These are phyloP conservation scores for Quercus gilva DNA, from an alignment of 306 rosid genomes.

Conservation along the genomic window DNA sequence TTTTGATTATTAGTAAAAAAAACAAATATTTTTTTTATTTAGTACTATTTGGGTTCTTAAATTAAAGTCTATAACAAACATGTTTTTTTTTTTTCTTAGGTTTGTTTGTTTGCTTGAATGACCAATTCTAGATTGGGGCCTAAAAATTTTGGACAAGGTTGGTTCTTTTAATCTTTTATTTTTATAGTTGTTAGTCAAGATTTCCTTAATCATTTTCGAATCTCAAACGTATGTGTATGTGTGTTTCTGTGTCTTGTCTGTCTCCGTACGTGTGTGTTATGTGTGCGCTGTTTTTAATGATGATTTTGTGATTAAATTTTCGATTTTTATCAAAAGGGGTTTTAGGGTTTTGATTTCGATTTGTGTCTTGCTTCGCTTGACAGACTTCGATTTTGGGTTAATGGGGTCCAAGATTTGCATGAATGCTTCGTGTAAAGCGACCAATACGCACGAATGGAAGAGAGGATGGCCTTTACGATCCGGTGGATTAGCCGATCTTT, in stretches of 20 bases:
- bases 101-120: slow-evolving; percentile 7
- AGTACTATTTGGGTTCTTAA: slow-evolving; percentile 14
- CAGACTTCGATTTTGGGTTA: slow-evolving; percentile 38
- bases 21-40: neutral
- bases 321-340: slow-evolving; percentile 31
- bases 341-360: slow-evolving; percentile 54
- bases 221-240: slow-evolving; percentile 31
- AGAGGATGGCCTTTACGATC: slow-evolving; percentile 89
- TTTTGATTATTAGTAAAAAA: neutral
- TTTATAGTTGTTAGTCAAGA: neutral
- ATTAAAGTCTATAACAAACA: neutral
- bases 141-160: slow-evolving; percentile 15
- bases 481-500: slow-evolving; percentile 88
- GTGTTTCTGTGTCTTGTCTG: slow-evolving; percentile 12
- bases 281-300: neutral
- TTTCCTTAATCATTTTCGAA: slow-evolving; percentile 18
- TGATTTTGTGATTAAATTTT: neutral
- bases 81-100: slow-evolving; percentile 2
- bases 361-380: slow-evolving; percentile 27
- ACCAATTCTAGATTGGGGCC: slow-evolving; percentile 21
- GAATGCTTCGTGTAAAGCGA: slow-evolving; percentile 50
- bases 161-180: neutral
- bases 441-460: slow-evolving; percentile 57
- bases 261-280: neutral
- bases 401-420: slow-evolving; percentile 78